Percentiles rank a stretch among this genome's conserved stretches.
phyloP scores from a whole-genome alignment of 1,139 yeast genomes.

The Diutina ranongensis region DNA sequence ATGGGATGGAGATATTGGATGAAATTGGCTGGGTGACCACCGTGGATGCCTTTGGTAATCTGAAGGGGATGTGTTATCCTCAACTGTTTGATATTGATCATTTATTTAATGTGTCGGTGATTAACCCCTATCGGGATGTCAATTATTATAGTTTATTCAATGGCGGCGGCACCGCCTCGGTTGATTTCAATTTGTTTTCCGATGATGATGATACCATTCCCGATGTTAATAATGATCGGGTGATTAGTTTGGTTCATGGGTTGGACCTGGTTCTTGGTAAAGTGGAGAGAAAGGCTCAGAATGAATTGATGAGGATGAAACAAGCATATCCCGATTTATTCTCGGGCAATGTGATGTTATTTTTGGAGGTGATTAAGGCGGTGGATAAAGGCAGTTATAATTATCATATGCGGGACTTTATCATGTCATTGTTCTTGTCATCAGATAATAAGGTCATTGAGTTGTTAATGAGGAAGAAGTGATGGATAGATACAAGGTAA shows the following conservation, averaged over 20 bases:
- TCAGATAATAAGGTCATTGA: neutral
- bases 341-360: slow-evolving; percentile 39
- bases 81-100: slow-evolving; percentile 10
- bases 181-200: neutral
- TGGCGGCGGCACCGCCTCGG: neutral
- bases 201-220: neutral
- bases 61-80: slow-evolving; percentile 46
- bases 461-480: neutral
- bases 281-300: slow-evolving; percentile 55
- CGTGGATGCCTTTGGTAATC: slow-evolving; percentile 34
- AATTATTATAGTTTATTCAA: slow-evolving; percentile 20
- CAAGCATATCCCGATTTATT: slow-evolving; percentile 43
- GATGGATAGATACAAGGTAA: too few species aligned
- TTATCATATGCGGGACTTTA: slow-evolving; percentile 9
- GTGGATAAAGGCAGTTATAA: slow-evolving; percentile 61
- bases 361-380: slow-evolving; percentile 47
- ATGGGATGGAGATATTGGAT: slow-evolving; percentile 80
- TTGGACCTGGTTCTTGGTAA: slow-evolving; percentile 56
- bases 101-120: slow-evolving; percentile 16
- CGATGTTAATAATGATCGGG: slow-evolving; percentile 12
- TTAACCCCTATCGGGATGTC: slow-evolving; percentile 23
- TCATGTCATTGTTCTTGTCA: neutral
- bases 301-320: slow-evolving; percentile 48
- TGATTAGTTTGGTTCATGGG: slow-evolving; percentile 41
- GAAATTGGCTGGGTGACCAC: slow-evolving; percentile 63